Evolutionary conservation across 2,329 filamentous ascomycete genomes (phyloP).

Genomic region (Ophiostoma sp.): DNA sequence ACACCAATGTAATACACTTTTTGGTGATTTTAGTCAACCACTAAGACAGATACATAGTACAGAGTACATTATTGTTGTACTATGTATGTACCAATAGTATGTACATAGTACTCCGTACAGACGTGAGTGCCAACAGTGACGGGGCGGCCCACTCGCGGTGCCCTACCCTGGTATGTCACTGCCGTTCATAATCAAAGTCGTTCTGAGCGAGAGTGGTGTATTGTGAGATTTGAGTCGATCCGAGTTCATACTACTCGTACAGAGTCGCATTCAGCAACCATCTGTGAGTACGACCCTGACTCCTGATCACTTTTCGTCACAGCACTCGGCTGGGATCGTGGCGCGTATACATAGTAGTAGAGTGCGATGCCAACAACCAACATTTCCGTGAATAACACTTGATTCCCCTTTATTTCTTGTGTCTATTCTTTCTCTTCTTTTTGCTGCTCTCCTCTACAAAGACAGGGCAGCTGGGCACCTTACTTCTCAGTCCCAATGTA

Average conservation of each 20-base stretch:
- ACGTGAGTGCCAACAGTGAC: neutral
- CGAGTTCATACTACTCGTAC: neutral
- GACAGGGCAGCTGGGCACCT: neutral
- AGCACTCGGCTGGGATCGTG: neutral
- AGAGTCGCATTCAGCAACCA: too few relatives aligned
- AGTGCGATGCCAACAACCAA: neutral
- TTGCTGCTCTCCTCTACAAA: neutral
- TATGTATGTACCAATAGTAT: too few relatives aligned
- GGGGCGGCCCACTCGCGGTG: slow-evolving; percentile 2
- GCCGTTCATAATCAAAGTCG: slow-evolving; percentile 9
- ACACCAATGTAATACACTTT: neutral
- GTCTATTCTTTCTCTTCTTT: neutral
- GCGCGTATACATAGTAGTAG: neutral
- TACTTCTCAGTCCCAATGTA: neutral
- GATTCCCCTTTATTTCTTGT: neutral
- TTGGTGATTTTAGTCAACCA: too few relatives aligned
- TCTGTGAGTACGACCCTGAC: neutral
- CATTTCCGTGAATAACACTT: neutral
- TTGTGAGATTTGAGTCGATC: slow-evolving; percentile 1
- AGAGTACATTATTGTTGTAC: too few relatives aligned
- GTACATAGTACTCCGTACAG: too few relatives aligned
- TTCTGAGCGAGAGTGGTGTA: neutral
- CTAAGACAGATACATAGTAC: too few relatives aligned
- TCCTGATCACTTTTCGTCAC: neutral
- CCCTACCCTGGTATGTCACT: slow-evolving; percentile 8